These are phyloP conservation scores for Cytospora piceae DNA, from an alignment of 2,329 filamentous ascomycete genomes.

Conservation along the genomic window DNA sequence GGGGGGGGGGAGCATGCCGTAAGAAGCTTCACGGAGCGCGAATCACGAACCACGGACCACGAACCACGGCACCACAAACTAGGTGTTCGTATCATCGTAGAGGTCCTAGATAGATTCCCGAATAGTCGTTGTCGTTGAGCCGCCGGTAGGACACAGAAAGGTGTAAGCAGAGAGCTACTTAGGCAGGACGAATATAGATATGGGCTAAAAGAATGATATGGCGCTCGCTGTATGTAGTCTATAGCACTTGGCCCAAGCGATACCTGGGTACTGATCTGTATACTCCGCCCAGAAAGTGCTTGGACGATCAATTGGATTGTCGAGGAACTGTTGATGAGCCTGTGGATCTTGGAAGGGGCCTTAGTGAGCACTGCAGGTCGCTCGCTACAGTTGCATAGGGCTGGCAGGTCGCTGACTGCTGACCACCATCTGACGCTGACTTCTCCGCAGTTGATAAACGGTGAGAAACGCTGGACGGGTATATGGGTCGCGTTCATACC, in stretches of 20 bases:
- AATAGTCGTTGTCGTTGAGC: background rate
- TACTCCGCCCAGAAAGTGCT: background rate
- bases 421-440: background rate
- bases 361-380: background rate
- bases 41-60: background rate
- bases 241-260: background rate
- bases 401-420: conserved; percentile 7
- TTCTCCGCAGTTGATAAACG: background rate
- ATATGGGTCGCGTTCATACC: background rate
- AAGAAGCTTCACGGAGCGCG: background rate
- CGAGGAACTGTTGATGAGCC: background rate
- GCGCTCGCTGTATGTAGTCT: background rate
- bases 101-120: background rate
- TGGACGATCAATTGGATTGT: background rate
- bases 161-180: conserved; percentile 1
- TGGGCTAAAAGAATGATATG: background rate
- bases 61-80: background rate
- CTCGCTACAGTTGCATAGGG: background rate
- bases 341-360: background rate
- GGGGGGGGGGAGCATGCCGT: background rate
- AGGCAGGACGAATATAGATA: background rate
- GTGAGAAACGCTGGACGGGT: background rate
- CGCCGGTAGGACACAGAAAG: background rate
- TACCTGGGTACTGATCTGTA: background rate
- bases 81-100: background rate